phyloP scores from a whole-genome alignment of 2,329 filamentous ascomycete species.

The Colletotrichum caudatum region DNA sequence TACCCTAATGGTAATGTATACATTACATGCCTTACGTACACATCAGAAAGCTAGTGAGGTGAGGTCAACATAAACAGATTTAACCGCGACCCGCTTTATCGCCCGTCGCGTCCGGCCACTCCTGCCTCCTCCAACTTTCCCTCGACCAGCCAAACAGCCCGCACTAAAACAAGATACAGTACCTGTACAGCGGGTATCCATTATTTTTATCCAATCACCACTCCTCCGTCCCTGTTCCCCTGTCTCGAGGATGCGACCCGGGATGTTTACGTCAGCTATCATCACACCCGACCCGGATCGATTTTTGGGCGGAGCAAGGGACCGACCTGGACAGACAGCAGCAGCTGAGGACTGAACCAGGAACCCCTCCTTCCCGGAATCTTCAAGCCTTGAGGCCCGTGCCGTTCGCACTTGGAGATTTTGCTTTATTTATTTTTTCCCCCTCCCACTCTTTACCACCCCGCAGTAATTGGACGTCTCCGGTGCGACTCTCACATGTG shows the following conservation, averaged over 20 bases:
- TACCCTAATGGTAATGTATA: background rate
- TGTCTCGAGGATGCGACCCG: background rate
- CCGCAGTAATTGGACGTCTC: conserved; percentile 23
- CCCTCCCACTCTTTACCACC: no score
- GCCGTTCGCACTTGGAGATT: background rate
- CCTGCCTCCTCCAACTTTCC: background rate
- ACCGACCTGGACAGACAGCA: background rate
- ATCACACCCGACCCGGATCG: background rate
- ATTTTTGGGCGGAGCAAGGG: background rate
- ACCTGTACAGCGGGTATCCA: background rate
- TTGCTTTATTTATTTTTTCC: background rate
- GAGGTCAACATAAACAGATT: conserved; percentile 11
- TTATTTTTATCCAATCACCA: conserved; percentile 3
- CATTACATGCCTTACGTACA: no score
- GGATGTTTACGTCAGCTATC: background rate
- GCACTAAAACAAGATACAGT: conserved; percentile 10
- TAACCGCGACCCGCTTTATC: conserved; percentile 16
- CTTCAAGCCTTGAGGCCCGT: background rate
- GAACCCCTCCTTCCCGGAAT: conserved; percentile 12
- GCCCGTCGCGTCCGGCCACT: conserved; percentile 6
- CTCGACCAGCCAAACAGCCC: conserved; percentile 4
- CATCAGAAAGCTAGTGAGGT: background rate
- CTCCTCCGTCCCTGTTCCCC: background rate
- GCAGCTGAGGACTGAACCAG: background rate
- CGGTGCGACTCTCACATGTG: conserved; percentile 6